Base-by-base conservation (phyloP, 108 stramenopile species). In the Mediolabrus comicus region DNA sequence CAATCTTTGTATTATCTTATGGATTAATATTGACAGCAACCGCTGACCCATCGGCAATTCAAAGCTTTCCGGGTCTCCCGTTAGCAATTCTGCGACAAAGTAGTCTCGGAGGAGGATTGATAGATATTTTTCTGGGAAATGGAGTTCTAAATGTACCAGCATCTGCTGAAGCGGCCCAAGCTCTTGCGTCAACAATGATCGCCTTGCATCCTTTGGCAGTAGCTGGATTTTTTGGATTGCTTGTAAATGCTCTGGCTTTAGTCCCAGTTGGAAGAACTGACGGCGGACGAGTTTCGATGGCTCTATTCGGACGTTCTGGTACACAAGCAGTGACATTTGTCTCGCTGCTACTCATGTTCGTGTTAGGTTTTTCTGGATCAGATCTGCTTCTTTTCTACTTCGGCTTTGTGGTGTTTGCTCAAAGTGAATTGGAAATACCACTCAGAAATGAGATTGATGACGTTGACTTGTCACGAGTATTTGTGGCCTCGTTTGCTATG, bases 261-360 rank as follows among this genome's bases (percentile, higher is more conserved):
- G 66, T 91, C 27, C 92, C 92, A 29, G 76, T 83, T 65, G 92
- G 92, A 28, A 87, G 87, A 41, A 94, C 92, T 22, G 92, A 94
- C 63, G 92, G 92, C 16, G 92, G 92, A 4, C 65, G 92, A 46
- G 83, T 91, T 53, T 81, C 86, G 0, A 59, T 89, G 75, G 79
- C 90, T 14, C 59, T 94, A 27, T 91, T 94, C 68, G 86, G 86
- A 2, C 69, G 92, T 54, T 66, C 68, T 6, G 77, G 72, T 9
- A 89, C 84, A 52, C 73, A 83, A 51, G 72, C 62, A 7, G 72
- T 89, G 25, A 87, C 88, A 12, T 84, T 86, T 17, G 38, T 81
- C 17, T 66, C 82, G 11, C 41, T 85, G 16, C 62, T 62, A 11
- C 36, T 84, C 4, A 53, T 94, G 34, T 67, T 80, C 51, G 16